Conservation (phyloP, 495 filamentous ascomycete genomes). For the Hypomontagnella submonticulosa region DNA sequence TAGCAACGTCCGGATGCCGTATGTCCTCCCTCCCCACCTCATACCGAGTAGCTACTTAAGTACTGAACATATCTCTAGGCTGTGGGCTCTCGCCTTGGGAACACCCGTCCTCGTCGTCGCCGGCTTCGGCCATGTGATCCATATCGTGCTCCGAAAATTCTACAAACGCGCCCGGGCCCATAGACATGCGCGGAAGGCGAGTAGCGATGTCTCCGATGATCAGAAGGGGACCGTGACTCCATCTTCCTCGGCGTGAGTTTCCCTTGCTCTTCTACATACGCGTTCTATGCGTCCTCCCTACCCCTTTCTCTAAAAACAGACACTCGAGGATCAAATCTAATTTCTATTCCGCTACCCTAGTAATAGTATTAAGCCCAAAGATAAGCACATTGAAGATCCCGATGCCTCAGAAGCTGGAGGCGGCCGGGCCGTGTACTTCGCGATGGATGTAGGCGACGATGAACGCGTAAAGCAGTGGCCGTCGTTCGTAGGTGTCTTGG, state of each 20-base stretch:
- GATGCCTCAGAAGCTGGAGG: neutral
- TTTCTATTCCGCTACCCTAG: neutral
- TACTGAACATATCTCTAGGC: slow-evolving; percentile 36
- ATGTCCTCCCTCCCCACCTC: slow-evolving; percentile 12
- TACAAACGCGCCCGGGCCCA: slow-evolving; percentile 24
- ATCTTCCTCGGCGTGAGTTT: slow-evolving; percentile 12
- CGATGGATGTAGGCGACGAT: slow-evolving; percentile 36
- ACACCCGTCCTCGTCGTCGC: slow-evolving; percentile 62
- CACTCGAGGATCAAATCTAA: neutral
- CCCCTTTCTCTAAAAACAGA: too few relatives aligned
- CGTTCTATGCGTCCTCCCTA: neutral
- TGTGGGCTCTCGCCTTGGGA: slow-evolving; percentile 60
- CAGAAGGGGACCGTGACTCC: neutral
- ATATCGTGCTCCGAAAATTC: slow-evolving; percentile 37
- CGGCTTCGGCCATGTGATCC: slow-evolving; percentile 54
- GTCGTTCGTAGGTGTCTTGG: slow-evolving; percentile 19
- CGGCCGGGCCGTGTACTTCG: slow-evolving; percentile 19
- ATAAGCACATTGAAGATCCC: slow-evolving; percentile 14
- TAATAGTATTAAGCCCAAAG: slow-evolving; percentile 15
- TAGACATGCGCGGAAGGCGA: neutral
- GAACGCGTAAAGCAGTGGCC: slow-evolving; percentile 38
- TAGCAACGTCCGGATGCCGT: slow-evolving; percentile 54
- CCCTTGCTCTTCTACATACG: neutral
- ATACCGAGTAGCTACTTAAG: neutral
- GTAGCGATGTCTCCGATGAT: neutral